phyloP scores from a whole-genome alignment of 192 early-diverging fungal genomes.

The Physocladia obscura region DNA sequence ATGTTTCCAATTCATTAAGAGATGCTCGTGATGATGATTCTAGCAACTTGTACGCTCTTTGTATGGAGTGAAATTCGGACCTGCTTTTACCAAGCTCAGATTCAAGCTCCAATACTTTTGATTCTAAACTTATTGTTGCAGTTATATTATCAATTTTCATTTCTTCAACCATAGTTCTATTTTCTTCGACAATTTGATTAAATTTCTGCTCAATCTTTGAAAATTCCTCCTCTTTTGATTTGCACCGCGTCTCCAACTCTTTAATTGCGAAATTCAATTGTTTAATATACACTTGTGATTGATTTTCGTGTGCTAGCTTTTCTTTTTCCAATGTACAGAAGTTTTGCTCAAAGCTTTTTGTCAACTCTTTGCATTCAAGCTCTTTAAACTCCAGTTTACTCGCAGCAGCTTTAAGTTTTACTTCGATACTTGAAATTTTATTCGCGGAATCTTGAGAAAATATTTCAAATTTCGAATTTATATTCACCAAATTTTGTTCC shows the following conservation, averaged over 20 bases:
- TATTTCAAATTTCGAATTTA: background rate
- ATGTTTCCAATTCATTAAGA: background rate
- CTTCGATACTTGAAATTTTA: background rate
- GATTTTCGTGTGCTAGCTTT: background rate
- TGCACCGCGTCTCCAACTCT: background rate
- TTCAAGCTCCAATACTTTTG: background rate
- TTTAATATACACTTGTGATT: background rate
- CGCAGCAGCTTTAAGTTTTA: background rate
- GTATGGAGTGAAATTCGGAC: background rate
- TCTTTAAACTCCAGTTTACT: background rate
- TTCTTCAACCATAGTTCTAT: background rate
- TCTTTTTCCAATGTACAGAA: background rate
- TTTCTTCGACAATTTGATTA: constrained; percentile 1
- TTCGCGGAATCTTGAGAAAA: background rate
- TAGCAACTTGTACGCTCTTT: background rate
- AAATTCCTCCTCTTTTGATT: background rate
- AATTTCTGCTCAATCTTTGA: background rate
- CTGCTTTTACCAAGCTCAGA: background rate
- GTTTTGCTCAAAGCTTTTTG: background rate
- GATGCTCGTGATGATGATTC: background rate
- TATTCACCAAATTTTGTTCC: background rate
- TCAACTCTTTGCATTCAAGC: background rate
- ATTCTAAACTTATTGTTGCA: background rate
- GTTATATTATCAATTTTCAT: background rate
- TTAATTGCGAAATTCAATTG: background rate